Conservation (phyloP, 2,329 filamentous ascomycete genomes). For the Neurospora sp. region DNA sequence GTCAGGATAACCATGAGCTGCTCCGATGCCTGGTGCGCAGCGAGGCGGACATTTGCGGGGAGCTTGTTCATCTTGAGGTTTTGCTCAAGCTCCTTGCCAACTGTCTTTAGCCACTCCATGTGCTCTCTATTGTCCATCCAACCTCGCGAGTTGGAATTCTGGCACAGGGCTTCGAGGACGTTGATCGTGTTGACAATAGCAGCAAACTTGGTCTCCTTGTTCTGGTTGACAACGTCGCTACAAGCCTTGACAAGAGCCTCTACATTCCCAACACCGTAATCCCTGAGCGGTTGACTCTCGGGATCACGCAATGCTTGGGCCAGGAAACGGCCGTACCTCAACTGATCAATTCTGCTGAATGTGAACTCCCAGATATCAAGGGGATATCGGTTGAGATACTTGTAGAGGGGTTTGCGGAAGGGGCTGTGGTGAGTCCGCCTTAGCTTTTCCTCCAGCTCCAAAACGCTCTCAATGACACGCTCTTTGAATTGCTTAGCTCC, state of each 20-base stretch:
- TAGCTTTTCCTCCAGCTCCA: slow-evolving; percentile 77
- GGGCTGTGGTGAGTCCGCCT: slow-evolving; percentile 83
- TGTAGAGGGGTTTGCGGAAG: slow-evolving; percentile 81
- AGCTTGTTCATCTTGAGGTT: slow-evolving; percentile 62
- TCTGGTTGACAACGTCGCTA: slow-evolving; percentile 51
- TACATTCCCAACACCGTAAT: slow-evolving; percentile 63
- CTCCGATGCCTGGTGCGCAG: slow-evolving; percentile 80
- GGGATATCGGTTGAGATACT: slow-evolving; percentile 87
- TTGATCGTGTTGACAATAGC: slow-evolving; percentile 83
- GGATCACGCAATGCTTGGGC: slow-evolving; percentile 73
- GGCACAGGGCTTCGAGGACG: slow-evolving; percentile 67
- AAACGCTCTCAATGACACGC: slow-evolving; percentile 77
- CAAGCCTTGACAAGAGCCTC: slow-evolving; percentile 61
- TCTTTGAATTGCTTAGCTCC: slow-evolving; percentile 89
- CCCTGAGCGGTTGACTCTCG: slow-evolving; percentile 64
- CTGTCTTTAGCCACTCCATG: slow-evolving; percentile 49
- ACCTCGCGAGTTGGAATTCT: slow-evolving; percentile 49
- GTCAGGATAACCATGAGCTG: slow-evolving; percentile 80
- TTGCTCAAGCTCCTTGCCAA: slow-evolving; percentile 69
- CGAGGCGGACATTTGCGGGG: slow-evolving; percentile 62
- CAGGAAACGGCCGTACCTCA: slow-evolving; percentile 82
- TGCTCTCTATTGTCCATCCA: slow-evolving; percentile 64
- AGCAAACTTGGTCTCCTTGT: slow-evolving; percentile 56
- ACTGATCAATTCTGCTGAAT: slow-evolving; percentile 67
- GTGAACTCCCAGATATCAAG: slow-evolving; percentile 79